Evolutionary conservation across 768 basidiomycete genomes (phyloP).

Genomic region (Pleurotus eryngii): DNA sequence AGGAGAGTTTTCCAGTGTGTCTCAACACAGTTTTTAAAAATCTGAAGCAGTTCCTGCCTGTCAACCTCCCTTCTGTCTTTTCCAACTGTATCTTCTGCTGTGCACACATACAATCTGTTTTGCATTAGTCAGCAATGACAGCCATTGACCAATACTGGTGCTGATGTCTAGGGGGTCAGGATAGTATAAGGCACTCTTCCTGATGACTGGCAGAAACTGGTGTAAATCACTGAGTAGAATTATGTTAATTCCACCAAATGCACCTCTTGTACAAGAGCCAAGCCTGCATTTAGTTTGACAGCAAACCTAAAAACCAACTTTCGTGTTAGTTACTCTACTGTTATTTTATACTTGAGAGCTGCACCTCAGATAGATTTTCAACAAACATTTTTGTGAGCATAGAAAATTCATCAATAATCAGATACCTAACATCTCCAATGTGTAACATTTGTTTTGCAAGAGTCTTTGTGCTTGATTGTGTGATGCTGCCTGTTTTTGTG

Average conservation of each 20-base stretch:
- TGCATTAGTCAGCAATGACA: slow-evolving; percentile 19
- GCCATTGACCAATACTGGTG: slow-evolving; percentile 12
- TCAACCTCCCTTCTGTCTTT: slow-evolving; percentile 3
- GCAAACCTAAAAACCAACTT: background rate
- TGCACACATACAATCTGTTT: slow-evolving; percentile 17
- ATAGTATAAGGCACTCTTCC: slow-evolving; percentile 21
- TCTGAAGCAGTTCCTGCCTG: slow-evolving; percentile 2
- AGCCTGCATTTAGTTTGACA: background rate
- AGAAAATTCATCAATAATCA: slow-evolving; percentile 33
- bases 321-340: too few species aligned
- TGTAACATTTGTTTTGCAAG: background rate
- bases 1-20: background rate
- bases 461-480: background rate
- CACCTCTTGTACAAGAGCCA: background rate
- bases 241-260: slow-evolving; percentile 23
- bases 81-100: slow-evolving; percentile 21
- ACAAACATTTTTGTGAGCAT: slow-evolving; percentile 28
- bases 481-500: background rate
- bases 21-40: slow-evolving; percentile 8
- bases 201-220: slow-evolving; percentile 26
- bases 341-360: too few species aligned
- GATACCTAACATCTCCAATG: slow-evolving; percentile 12
- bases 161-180: background rate
- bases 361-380: slow-evolving; percentile 14
- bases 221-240: slow-evolving; percentile 31